Conservation (phyloP, 441 rosid species). For the Mallotus japonicus region DNA sequence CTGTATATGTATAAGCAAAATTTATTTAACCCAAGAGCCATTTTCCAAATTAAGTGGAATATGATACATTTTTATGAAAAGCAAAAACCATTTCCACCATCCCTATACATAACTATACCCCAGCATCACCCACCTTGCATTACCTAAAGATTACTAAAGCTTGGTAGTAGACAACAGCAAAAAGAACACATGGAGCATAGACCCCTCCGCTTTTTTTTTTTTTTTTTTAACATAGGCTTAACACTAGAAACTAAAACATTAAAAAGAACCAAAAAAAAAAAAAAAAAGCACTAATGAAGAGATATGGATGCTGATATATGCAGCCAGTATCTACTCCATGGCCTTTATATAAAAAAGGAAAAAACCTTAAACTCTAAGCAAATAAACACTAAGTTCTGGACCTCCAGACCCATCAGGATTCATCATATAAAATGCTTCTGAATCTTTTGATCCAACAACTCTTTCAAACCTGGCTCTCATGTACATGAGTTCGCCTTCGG, state of each 20-base stretch:
- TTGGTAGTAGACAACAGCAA: not conserved
- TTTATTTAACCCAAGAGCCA: not conserved
- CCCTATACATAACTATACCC: conserved; percentile 20
- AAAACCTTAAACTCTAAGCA: conserved; percentile 62
- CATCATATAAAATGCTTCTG: conserved; percentile 97
- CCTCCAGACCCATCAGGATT: conserved; percentile 92
- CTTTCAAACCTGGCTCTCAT: conserved; percentile 95
- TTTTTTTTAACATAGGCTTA: not conserved
- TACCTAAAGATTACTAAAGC: not conserved
- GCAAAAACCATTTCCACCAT: conserved; percentile 2
- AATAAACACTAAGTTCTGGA: conserved; percentile 92
- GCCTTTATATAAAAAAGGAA: too few relatives aligned
- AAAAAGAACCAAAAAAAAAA: not conserved
- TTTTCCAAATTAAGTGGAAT: not conserved
- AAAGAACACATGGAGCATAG: not conserved
- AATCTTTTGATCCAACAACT: conserved; percentile 88
- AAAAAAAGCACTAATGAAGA: not conserved
- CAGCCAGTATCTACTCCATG: not conserved
- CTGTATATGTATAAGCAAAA: not conserved
- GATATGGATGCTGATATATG: not conserved
- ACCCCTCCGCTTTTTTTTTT: too few relatives aligned
- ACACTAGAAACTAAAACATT: not conserved
- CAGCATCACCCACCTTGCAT: conserved; percentile 5
- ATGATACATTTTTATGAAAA: not conserved
- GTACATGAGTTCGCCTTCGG: conserved; percentile 73